Conservation (phyloP, 352 stramenopile genomes). For the Phytopythium chamaehyphon region DNA sequence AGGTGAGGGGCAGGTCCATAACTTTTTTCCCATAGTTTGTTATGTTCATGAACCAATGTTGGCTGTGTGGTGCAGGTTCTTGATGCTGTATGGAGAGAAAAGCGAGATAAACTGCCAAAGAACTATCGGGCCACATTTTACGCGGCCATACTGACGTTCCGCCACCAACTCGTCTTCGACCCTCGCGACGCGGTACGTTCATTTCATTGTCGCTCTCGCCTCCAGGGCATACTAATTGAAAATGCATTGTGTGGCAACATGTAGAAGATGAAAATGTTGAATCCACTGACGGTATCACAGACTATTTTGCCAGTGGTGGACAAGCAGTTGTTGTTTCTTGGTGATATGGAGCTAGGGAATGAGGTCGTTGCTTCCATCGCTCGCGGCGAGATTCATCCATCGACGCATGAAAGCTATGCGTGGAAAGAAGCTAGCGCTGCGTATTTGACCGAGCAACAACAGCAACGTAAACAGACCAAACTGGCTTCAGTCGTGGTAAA, state of each 20-base stretch:
- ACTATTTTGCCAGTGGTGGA: slow-evolving; percentile 53
- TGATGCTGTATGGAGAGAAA: slow-evolving; percentile 41
- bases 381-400: slow-evolving; percentile 51
- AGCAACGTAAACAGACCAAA: slow-evolving; percentile 15
- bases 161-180: slow-evolving; percentile 87
- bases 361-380: slow-evolving; percentile 54
- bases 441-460: slow-evolving; percentile 10
- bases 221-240: slow-evolving; percentile 14
- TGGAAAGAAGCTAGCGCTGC: slow-evolving; percentile 47
- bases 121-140: slow-evolving; percentile 51
- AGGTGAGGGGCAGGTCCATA: slow-evolving; percentile 22
- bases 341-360: slow-evolving; percentile 57
- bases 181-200: slow-evolving; percentile 50
- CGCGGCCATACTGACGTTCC: slow-evolving; percentile 78
- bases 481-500: slow-evolving; percentile 7
- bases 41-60: too few species aligned
- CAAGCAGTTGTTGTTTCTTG: slow-evolving; percentile 58
- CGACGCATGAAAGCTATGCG: slow-evolving; percentile 67
- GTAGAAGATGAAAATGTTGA: slow-evolving; percentile 79
- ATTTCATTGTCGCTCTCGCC: slow-evolving; percentile 5
- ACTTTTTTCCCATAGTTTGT: neutral
- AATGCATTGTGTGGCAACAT: slow-evolving; percentile 6
- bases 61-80: slow-evolving; percentile 34
- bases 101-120: slow-evolving; percentile 28
- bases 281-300: slow-evolving; percentile 51